A percentile compares a stretch with the other conserved stretches of the same genome.
Conservation (phyloP, 805 yeast genomes). For the Candida argentea region DNA sequence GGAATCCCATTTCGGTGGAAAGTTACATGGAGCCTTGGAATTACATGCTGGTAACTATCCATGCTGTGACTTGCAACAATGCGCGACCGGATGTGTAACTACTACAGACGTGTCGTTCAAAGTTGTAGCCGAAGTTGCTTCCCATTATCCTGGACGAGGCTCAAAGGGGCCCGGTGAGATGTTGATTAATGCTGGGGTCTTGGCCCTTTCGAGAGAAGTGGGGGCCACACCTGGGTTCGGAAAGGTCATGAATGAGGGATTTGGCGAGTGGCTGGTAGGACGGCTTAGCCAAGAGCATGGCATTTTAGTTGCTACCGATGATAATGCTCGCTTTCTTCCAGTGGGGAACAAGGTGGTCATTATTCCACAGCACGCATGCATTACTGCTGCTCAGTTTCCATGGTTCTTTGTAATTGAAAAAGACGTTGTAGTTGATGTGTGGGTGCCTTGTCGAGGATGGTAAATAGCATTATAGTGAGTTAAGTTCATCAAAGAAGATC, state of each 20-base stretch:
- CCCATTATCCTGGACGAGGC: conserved; percentile 50
- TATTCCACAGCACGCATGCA: conserved; percentile 66
- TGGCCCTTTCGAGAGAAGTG: conserved; percentile 56
- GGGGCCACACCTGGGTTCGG: conserved; percentile 58
- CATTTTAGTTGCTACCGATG: conserved; percentile 32
- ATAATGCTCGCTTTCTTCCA: conserved; percentile 31
- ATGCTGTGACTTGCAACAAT: conserved; percentile 66
- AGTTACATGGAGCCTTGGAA: conserved; percentile 39
- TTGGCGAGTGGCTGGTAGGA: conserved; percentile 53
- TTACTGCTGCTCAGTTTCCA: conserved; percentile 52
- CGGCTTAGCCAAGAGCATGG: conserved; percentile 78
- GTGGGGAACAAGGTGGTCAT: conserved; percentile 46
- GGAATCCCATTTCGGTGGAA: conserved; percentile 8
- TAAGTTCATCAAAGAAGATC: background rate
- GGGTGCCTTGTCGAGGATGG: conserved; percentile 56
- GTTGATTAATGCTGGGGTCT: conserved; percentile 62
- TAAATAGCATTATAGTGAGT: too few species aligned
- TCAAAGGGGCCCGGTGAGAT: conserved; percentile 44
- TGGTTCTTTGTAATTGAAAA: conserved; percentile 48
- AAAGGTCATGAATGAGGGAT: conserved; percentile 24
- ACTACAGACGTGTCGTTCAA: conserved; percentile 9
- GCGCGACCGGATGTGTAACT: conserved; percentile 47
- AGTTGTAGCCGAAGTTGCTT: conserved; percentile 20
- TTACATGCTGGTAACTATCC: conserved; percentile 78
- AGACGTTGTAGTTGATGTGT: conserved; percentile 43